Evolutionary conservation across 2,329 filamentous ascomycete species (phyloP).

Genomic region (Penicillium hordei): DNA sequence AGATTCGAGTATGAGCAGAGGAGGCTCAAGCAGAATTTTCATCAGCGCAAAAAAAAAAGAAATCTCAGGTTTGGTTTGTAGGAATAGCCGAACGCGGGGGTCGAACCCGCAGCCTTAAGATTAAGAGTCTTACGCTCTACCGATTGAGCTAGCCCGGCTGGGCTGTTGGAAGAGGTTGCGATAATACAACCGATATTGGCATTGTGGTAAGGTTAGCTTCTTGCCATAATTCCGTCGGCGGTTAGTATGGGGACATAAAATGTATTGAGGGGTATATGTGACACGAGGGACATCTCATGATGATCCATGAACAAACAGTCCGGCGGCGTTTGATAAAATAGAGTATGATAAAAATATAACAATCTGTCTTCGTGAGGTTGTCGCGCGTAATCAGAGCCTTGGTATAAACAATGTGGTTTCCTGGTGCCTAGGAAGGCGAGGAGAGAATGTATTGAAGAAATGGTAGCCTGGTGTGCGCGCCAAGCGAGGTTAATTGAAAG

Average conservation of each 20-base stretch:
- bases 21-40: slow-evolving; percentile 8
- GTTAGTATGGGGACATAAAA: background rate
- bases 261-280: background rate
- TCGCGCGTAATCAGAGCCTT: background rate
- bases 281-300: background rate
- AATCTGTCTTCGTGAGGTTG: background rate
- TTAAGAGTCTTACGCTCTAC: slow-evolving; percentile 53
- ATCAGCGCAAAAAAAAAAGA: slow-evolving; percentile 20
- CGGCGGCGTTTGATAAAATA: background rate
- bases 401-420: background rate
- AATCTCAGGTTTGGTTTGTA: slow-evolving; percentile 21
- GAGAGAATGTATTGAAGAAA: background rate
- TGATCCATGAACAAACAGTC: background rate
- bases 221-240: slow-evolving; percentile 26
- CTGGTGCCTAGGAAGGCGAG: slow-evolving; percentile 11
- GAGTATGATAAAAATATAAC: background rate
- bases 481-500: background rate
- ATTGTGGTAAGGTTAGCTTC: slow-evolving; percentile 26
- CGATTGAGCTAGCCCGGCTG: slow-evolving; percentile 52
- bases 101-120: slow-evolving; percentile 48
- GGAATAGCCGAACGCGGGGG: slow-evolving; percentile 43
- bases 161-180: slow-evolving; percentile 32
- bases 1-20: background rate
- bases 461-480: slow-evolving; percentile 2
- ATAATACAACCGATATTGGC: slow-evolving; percentile 22